A percentile compares a stretch with the other conserved stretches of the same genome.
Evolutionary conservation across 768 basidiomycete species (phyloP).

Genomic region (Cystofilobasidium capitatum): DNA sequence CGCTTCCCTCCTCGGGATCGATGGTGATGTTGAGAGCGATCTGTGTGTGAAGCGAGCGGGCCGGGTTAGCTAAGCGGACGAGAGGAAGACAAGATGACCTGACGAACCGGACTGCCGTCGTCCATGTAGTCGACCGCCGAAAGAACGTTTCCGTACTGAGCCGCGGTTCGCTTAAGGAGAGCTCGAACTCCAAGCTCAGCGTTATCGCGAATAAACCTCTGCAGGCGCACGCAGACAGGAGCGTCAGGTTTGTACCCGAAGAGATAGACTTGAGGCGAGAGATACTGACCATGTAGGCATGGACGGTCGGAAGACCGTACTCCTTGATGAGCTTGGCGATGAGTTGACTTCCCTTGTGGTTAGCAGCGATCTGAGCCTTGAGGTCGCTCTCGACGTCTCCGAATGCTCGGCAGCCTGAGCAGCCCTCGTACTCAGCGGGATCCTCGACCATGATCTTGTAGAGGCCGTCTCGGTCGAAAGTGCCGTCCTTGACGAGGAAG

Average conservation of each 20-base stretch:
- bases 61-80: background rate
- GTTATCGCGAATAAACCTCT: conserved; percentile 28
- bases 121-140: conserved; percentile 31
- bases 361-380: conserved; percentile 29
- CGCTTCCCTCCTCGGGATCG: conserved; percentile 28
- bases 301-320: conserved; percentile 32
- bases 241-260: background rate
- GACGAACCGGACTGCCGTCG: conserved; percentile 29
- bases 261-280: background rate
- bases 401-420: conserved; percentile 32
- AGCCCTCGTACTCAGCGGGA: conserved; percentile 32
- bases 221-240: background rate
- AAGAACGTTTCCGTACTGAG: conserved; percentile 17
- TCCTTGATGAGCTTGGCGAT: conserved; percentile 32
- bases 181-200: conserved; percentile 32
- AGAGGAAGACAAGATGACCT: no score
- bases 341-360: conserved; percentile 31
- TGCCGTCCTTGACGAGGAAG: conserved; percentile 31
- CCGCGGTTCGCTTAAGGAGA: conserved; percentile 33
- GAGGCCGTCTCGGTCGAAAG: conserved; percentile 32
- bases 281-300: conserved; percentile 31
- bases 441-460: conserved; percentile 28
- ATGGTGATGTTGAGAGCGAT: conserved; percentile 29
- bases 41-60: background rate
- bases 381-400: conserved; percentile 36